A percentile compares a stretch with the other conserved stretches of the same genome.
phyloP scores from a whole-genome alignment of 805 yeast genomes.

The Cyberlindnera japonica region DNA sequence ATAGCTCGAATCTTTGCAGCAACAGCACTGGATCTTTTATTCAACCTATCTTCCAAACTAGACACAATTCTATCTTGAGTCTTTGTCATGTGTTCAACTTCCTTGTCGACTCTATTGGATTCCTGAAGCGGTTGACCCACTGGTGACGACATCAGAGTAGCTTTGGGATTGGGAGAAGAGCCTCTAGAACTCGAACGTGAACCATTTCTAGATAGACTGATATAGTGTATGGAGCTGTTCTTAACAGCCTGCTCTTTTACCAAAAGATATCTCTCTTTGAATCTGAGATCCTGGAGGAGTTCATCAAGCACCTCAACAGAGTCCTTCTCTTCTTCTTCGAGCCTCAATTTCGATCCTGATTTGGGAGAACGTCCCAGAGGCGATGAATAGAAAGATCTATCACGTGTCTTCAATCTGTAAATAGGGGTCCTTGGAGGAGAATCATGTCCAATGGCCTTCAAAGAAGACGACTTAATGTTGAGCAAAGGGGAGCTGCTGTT shows the following conservation, averaged over 20 bases:
- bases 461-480: slow-evolving; percentile 19
- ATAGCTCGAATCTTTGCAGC: slow-evolving; percentile 15
- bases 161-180: slow-evolving; percentile 11
- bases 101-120: background rate
- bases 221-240: background rate
- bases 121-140: background rate
- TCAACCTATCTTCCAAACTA: slow-evolving; percentile 14
- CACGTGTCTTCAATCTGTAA: background rate
- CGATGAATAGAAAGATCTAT: slow-evolving; percentile 12
- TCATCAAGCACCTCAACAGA: slow-evolving; percentile 15
- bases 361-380: slow-evolving; percentile 9
- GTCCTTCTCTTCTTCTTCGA: slow-evolving; percentile 1
- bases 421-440: slow-evolving; percentile 19
- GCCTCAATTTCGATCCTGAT: background rate
- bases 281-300: slow-evolving; percentile 17
- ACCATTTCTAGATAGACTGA: no score
- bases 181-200: slow-evolving; percentile 7
- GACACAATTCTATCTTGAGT: slow-evolving; percentile 12
- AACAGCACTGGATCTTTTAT: slow-evolving; percentile 10
- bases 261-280: slow-evolving; percentile 18
- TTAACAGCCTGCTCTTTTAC: slow-evolving; percentile 9
- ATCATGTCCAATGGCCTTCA: slow-evolving; percentile 15
- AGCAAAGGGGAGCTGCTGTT: slow-evolving; percentile 11
- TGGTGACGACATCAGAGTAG: slow-evolving; percentile 4
- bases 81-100: background rate